phyloP scores from a whole-genome alignment of 139 green algal genomes.

The Deuterostichococcus epilithicus region DNA sequence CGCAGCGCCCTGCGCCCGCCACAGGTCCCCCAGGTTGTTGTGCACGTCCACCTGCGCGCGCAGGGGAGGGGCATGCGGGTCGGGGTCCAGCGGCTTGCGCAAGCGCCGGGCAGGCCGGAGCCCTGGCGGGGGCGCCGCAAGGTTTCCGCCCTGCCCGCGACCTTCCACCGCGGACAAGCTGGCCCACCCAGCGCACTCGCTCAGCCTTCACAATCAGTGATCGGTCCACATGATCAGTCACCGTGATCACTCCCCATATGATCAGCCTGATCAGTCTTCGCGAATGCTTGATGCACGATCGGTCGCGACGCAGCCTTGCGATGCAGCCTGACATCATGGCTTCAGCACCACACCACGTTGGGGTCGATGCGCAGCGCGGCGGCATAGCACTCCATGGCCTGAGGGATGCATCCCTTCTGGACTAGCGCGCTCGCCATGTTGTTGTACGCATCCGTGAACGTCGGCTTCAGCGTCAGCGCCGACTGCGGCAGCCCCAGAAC shows the following conservation, averaged over 20 bases:
- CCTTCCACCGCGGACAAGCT: not conserved
- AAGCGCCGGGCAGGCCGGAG: too few relatives aligned
- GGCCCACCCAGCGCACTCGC: too few relatives aligned
- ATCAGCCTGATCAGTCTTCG: too few relatives aligned
- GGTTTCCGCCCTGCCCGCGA: too few relatives aligned
- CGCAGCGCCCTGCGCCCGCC: slow-evolving; percentile 50
- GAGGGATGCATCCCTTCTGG: slow-evolving; percentile 56
- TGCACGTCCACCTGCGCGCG: slow-evolving; percentile 58
- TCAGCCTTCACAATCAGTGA: too few relatives aligned
- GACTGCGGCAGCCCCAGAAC: slow-evolving; percentile 46
- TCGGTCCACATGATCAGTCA: too few relatives aligned
- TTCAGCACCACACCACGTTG: slow-evolving; percentile 24
- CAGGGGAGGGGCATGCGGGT: too few relatives aligned
- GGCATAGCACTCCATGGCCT: slow-evolving; percentile 70
- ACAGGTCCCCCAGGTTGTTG: slow-evolving; percentile 79
- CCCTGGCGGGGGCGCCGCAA: too few relatives aligned
- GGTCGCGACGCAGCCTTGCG: too few relatives aligned
- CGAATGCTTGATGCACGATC: too few relatives aligned
- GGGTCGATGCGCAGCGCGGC: slow-evolving; percentile 49
- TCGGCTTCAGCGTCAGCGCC: slow-evolving; percentile 64
- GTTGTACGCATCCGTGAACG: slow-evolving; percentile 74
- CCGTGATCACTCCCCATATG: too few relatives aligned
- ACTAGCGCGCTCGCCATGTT: slow-evolving; percentile 72
- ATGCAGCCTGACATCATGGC: not conserved
- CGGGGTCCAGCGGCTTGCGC: too few relatives aligned